Evolutionary conservation across 2,329 filamentous ascomycete species (phyloP).

Genomic region (Xylaria sp.): DNA sequence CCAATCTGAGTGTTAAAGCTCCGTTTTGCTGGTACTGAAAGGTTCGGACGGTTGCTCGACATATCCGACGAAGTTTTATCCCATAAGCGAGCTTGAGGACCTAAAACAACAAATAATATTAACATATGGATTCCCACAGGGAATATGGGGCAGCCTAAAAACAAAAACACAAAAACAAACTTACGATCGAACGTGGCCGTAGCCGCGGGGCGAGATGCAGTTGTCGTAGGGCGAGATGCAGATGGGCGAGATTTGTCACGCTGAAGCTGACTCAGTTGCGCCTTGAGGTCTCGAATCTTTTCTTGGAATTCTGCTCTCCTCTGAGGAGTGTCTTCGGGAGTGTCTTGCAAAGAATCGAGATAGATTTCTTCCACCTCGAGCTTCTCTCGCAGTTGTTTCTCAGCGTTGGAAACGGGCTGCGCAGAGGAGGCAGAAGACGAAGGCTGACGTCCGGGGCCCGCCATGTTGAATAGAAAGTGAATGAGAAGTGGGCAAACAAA

Average conservation of each 20-base stretch:
- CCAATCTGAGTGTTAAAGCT: constrained; percentile 31
- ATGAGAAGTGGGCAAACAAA: neutral
- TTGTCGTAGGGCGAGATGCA: neutral
- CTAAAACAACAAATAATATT: neutral
- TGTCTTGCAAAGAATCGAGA: neutral
- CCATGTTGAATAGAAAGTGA: neutral
- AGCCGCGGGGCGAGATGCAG: neutral
- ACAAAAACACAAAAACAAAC: neutral
- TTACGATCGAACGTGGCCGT: neutral
- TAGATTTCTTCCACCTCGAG: neutral
- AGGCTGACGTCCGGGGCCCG: neutral
- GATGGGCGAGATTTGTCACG: neutral
- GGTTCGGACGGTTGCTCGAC: neutral
- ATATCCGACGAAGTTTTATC: neutral
- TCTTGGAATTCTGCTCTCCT: neutral
- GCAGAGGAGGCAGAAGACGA: neutral
- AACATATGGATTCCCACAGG: neutral
- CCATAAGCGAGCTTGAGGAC: neutral
- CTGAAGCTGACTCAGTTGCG: neutral
- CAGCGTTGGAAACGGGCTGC: neutral
- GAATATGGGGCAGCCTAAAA: neutral
- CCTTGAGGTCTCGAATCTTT: neutral
- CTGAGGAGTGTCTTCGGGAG: neutral
- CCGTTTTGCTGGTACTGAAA: constrained; percentile 26
- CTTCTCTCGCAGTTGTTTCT: neutral